Percentiles rank a stretch among this genome's conserved stretches.
phyloP scores from a whole-genome alignment of 305 asterid genomes.

The Fraxinus floribunda region DNA sequence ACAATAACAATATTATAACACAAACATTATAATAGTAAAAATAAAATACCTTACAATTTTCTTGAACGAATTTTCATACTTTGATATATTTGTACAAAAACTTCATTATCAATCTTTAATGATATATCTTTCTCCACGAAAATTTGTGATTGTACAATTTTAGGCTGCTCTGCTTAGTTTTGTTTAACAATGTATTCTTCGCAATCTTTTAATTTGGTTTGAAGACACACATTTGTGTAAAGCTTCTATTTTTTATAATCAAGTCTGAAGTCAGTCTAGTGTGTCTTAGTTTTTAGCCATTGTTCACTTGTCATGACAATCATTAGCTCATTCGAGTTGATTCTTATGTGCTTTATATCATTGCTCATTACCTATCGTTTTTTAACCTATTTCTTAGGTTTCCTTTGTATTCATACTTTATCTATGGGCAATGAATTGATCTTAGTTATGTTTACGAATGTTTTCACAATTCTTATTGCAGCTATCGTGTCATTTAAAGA shows the following conservation, averaged over 20 bases:
- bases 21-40: no score
- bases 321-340: not conserved
- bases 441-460: not conserved
- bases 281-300: not conserved
- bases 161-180: not conserved
- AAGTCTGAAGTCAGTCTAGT: not conserved
- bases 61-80: not conserved
- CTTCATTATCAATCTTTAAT: not conserved
- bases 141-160: not conserved
- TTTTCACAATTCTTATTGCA: slow-evolving; percentile 42
- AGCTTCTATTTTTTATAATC: not conserved
- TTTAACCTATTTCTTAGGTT: not conserved
- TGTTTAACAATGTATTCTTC: not conserved
- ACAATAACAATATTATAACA: no score
- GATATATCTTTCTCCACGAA: not conserved
- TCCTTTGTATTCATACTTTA: not conserved
- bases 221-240: not conserved
- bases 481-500: slow-evolving; percentile 90
- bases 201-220: not conserved
- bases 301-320: not conserved
- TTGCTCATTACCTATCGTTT: not conserved
- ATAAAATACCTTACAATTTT: not conserved
- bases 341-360: not conserved
- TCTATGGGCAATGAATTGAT: not conserved
- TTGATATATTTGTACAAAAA: not conserved